Percentiles rank a stretch among this genome's conserved stretches.
These are phyloP conservation scores for Kluyveromyces starmeri DNA, from an alignment of 805 yeast genomes.

Conservation along the genomic window DNA sequence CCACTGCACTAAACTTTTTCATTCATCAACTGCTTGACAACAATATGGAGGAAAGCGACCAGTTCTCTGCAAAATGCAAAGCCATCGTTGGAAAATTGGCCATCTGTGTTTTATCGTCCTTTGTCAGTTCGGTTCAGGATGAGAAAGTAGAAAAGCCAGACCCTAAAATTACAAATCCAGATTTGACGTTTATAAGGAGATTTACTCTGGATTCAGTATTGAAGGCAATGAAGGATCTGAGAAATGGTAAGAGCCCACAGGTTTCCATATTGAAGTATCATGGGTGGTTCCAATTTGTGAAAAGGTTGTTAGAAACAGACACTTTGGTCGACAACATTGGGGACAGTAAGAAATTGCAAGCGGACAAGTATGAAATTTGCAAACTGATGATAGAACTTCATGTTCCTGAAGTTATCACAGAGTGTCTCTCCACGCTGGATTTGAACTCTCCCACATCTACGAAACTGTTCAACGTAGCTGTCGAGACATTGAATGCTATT, in stretches of 20 bases:
- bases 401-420: slow-evolving; percentile 47
- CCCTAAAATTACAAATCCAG: slow-evolving; percentile 51
- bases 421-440: slow-evolving; percentile 57
- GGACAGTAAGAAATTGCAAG: slow-evolving; percentile 40
- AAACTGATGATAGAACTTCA: slow-evolving; percentile 61
- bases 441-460: slow-evolving; percentile 63
- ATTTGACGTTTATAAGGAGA: slow-evolving; percentile 62
- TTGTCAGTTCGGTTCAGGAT: slow-evolving; percentile 52
- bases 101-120: slow-evolving; percentile 48
- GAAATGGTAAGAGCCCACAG: slow-evolving; percentile 17
- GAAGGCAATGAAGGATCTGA: slow-evolving; percentile 50
- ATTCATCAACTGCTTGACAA: slow-evolving; percentile 65
- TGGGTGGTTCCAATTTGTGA: slow-evolving; percentile 25
- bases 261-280: slow-evolving; percentile 23
- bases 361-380: slow-evolving; percentile 57
- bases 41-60: slow-evolving; percentile 30
- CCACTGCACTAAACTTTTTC: slow-evolving; percentile 69
- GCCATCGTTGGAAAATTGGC: slow-evolving; percentile 54
- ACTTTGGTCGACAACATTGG: slow-evolving; percentile 25
- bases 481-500: slow-evolving; percentile 49
- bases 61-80: slow-evolving; percentile 39
- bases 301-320: slow-evolving; percentile 23
- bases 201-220: slow-evolving; percentile 62
- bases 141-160: slow-evolving; percentile 33
- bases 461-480: slow-evolving; percentile 46